These are phyloP conservation scores for Lithohypha guttulata DNA, from an alignment of 2,329 filamentous ascomycete genomes.

Conservation along the genomic window DNA sequence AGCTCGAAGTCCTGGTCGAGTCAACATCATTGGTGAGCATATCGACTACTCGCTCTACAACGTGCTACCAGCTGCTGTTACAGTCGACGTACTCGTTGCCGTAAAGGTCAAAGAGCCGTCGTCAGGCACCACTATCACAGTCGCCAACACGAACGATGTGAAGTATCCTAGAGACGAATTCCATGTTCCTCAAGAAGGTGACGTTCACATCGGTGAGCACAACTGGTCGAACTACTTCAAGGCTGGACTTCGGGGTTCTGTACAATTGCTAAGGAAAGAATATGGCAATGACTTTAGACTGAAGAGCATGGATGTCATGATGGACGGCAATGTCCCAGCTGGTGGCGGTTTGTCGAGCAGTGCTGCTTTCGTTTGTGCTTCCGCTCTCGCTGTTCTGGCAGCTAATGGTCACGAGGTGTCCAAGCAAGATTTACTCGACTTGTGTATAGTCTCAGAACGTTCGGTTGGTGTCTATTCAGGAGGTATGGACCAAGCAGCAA, in stretches of 20 bases:
- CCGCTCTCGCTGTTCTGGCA: slow-evolving; percentile 74
- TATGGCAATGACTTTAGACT: slow-evolving; percentile 52
- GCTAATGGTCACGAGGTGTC: slow-evolving; percentile 76
- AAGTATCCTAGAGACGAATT: slow-evolving; percentile 72
- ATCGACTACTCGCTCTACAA: slow-evolving; percentile 98
- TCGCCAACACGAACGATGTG: slow-evolving; percentile 65
- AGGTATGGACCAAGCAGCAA: slow-evolving; percentile 95
- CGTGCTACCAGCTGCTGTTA: slow-evolving; percentile 90
- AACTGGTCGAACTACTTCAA: slow-evolving; percentile 99
- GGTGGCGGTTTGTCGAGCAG: slow-evolving; percentile 89
- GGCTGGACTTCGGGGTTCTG: slow-evolving; percentile 71
- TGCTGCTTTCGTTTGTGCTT: slow-evolving; percentile 85
- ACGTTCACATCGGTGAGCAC: slow-evolving; percentile 75
- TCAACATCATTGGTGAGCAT: slow-evolving; percentile 98
- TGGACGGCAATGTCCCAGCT: slow-evolving; percentile 84
- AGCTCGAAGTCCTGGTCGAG: slow-evolving; percentile 79
- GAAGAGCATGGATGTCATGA: slow-evolving; percentile 72
- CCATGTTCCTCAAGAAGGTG: slow-evolving; percentile 50
- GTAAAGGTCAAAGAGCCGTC: slow-evolving; percentile 43
- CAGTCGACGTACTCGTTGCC: slow-evolving; percentile 79
- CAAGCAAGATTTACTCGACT: slow-evolving; percentile 83
- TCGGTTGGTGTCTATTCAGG: slow-evolving; percentile 93
- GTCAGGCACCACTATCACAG: slow-evolving; percentile 53
- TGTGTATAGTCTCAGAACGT: slow-evolving; percentile 89
- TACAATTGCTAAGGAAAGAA: slow-evolving; percentile 64